phyloP scores from a whole-genome alignment of 345 rosid genomes.

The Acer campestre region DNA sequence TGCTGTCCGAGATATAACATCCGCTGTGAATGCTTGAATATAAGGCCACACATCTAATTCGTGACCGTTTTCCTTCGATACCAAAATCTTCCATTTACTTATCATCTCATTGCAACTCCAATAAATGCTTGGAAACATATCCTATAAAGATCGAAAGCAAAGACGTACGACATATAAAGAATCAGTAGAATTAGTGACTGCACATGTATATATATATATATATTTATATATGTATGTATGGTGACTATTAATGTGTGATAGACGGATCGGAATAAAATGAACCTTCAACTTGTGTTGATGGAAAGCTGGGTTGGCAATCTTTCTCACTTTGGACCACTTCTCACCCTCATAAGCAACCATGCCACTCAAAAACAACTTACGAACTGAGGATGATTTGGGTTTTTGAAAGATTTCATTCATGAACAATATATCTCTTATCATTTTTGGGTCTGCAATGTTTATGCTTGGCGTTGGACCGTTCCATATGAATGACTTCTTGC shows the following conservation, averaged over 20 bases:
- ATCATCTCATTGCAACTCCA: slow-evolving; percentile 35
- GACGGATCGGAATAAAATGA: no score
- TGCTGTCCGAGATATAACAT: slow-evolving; percentile 47
- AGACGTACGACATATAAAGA: no score
- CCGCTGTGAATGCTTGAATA: slow-evolving; percentile 37
- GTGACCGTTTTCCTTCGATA: neutral
- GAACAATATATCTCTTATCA: neutral
- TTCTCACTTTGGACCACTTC: slow-evolving; percentile 17
- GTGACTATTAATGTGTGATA: no score
- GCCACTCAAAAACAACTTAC: neutral
- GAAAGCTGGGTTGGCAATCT: slow-evolving; percentile 13
- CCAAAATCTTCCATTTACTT: slow-evolving; percentile 33
- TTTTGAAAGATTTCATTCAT: neutral
- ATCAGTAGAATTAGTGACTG: neutral
- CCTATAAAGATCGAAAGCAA: slow-evolving; percentile 10
- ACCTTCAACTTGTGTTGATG: neutral
- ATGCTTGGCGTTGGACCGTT: slow-evolving; percentile 14
- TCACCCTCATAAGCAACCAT: slow-evolving; percentile 5
- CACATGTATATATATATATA: no score
- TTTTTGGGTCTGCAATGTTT: slow-evolving; percentile 4
- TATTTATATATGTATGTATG: no score
- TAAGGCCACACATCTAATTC: slow-evolving; percentile 44
- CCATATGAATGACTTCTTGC: slow-evolving; percentile 14
- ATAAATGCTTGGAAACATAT: slow-evolving; percentile 34
- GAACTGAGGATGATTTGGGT: neutral